Evolutionary conservation across 352 stramenopile genomes (phyloP).

Genomic region (Globisporangium cylindrosporum): DNA sequence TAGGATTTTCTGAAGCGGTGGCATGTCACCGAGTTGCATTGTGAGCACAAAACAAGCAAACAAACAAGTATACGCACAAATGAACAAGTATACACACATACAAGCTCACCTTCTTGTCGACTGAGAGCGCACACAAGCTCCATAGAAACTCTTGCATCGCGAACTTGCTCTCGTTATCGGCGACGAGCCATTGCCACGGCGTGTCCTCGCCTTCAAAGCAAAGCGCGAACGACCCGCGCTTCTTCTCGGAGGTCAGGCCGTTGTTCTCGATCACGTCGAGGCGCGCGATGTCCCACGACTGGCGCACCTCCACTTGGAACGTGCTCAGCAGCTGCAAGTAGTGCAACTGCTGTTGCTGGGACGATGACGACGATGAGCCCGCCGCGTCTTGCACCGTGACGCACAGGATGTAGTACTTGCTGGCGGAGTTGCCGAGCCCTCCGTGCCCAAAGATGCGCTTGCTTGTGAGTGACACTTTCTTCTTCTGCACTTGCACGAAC

Average conservation of each 20-base stretch:
- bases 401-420: slow-evolving; percentile 68
- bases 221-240: slow-evolving; percentile 50
- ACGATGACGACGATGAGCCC: not conserved
- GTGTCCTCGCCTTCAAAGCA: slow-evolving; percentile 45
- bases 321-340: slow-evolving; percentile 66
- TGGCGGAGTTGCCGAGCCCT: slow-evolving; percentile 18
- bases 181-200: slow-evolving; percentile 56
- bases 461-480: slow-evolving; percentile 43
- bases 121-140: slow-evolving; percentile 52
- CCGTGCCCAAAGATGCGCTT: slow-evolving; percentile 52
- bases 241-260: slow-evolving; percentile 45
- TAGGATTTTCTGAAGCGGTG: slow-evolving; percentile 28
- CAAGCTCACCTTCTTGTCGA: slow-evolving; percentile 46
- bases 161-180: slow-evolving; percentile 39
- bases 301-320: slow-evolving; percentile 59
- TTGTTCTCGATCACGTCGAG: slow-evolving; percentile 63
- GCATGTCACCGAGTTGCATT: not conserved
- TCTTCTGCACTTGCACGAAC: slow-evolving; percentile 68
- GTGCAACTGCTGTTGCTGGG: slow-evolving; percentile 33
- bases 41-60: not conserved
- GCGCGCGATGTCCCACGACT: slow-evolving; percentile 56
- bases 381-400: slow-evolving; percentile 49
- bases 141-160: slow-evolving; percentile 78
- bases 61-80: not conserved
- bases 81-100: not conserved